phyloP scores from a whole-genome alignment of 2,329 filamentous ascomycete genomes.

The Monosporascus sp. region DNA sequence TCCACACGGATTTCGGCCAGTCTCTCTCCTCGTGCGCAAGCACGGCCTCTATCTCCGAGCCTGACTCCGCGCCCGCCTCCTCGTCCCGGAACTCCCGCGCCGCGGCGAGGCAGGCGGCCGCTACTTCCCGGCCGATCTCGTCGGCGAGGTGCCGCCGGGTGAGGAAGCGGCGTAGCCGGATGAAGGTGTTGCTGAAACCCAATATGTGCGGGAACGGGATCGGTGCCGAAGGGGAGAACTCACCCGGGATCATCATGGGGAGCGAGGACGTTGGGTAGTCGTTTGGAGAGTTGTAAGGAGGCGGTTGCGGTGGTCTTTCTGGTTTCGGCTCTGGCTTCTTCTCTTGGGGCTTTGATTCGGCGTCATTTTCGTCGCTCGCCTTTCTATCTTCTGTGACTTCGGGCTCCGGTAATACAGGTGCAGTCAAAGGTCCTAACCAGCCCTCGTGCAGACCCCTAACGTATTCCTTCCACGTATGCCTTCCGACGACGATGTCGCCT shows the following conservation, averaged over 20 bases:
- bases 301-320: conserved; percentile 55
- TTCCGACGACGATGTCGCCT: conserved; percentile 83
- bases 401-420: conserved; percentile 40
- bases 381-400: conserved; percentile 13
- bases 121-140: conserved; percentile 78
- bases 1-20: conserved; percentile 78
- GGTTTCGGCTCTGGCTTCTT: conserved; percentile 45
- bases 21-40: conserved; percentile 69
- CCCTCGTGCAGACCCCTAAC: conserved; percentile 89
- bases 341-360: conserved; percentile 41
- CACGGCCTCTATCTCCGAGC: conserved; percentile 57
- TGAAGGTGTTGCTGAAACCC: conserved; percentile 85
- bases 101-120: conserved; percentile 69
- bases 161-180: conserved; percentile 80
- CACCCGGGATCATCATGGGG: conserved; percentile 59
- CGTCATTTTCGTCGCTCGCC: conserved; percentile 10
- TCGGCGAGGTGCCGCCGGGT: conserved; percentile 83
- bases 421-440: conserved; percentile 80
- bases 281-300: conserved; percentile 66
- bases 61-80: conserved; percentile 21
- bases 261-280: conserved; percentile 65
- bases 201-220: conserved; percentile 84
- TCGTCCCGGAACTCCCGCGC: conserved; percentile 44
- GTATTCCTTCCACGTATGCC: conserved; percentile 97
- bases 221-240: conserved; percentile 66